A percentile compares a stretch with the other conserved stretches of the same genome.
phyloP scores from a whole-genome alignment of 306 rosid species.

The Vigna reflexopilosa region DNA sequence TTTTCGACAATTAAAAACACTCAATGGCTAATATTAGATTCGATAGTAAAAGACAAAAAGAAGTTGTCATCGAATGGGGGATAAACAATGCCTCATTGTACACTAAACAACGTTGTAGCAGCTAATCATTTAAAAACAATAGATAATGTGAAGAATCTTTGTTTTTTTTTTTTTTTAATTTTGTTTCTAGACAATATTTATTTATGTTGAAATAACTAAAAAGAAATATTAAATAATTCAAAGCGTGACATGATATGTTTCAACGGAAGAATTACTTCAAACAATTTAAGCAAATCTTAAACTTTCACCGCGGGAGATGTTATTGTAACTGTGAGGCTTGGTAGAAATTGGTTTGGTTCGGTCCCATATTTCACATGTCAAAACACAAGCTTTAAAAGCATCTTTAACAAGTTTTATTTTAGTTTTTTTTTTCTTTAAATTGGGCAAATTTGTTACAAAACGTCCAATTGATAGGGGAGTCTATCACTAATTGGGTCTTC shows the following conservation, averaged over 20 bases:
- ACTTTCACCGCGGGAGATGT: too few relatives aligned
- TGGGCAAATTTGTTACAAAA: too few relatives aligned
- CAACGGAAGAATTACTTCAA: too few relatives aligned
- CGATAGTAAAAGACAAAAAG: conserved; percentile 54
- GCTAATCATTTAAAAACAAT: conserved; percentile 43
- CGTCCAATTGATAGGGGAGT: too few relatives aligned
- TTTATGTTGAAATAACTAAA: too few relatives aligned
- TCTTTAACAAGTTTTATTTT: background rate
- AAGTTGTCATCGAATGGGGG: conserved; percentile 27
- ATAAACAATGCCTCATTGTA: conserved; percentile 26
- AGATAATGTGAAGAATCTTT: conserved; percentile 37
- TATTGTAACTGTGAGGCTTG: background rate
- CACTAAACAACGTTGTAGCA: conserved; percentile 47
- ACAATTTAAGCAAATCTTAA: too few relatives aligned
- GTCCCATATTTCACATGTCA: conserved; percentile 5
- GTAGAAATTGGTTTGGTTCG: conserved; percentile 2
- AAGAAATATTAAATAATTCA: too few relatives aligned
- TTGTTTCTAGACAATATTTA: too few relatives aligned
- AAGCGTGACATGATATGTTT: too few relatives aligned
- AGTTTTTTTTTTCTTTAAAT: too few relatives aligned
- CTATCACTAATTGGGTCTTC: too few relatives aligned
- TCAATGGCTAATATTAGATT: conserved; percentile 3
- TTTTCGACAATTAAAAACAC: conserved; percentile 23
- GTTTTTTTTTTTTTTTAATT: too few relatives aligned
- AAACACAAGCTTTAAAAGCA: background rate